Conservation (phyloP, 1,139 yeast species). For the Diutina pseudorugosa region DNA sequence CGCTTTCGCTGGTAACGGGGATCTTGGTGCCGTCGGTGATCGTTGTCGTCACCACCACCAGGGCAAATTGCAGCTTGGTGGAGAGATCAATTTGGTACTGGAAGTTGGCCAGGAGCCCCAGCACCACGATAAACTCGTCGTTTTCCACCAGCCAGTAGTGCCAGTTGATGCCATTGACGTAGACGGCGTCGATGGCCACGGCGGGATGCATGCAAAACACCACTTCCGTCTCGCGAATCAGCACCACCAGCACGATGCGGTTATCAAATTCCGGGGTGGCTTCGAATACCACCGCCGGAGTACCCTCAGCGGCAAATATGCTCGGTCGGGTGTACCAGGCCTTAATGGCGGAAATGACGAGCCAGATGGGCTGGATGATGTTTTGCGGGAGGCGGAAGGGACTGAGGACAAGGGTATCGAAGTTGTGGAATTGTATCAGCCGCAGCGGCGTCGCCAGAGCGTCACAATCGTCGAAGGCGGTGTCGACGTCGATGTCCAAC, state of each 20-base stretch:
- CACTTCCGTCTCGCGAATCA: background rate
- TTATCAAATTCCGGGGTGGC: background rate
- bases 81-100: constrained; percentile 1
- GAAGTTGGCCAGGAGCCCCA: constrained; percentile 1
- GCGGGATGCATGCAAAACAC: background rate
- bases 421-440: background rate
- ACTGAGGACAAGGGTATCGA: constrained; percentile 1
- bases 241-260: background rate
- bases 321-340: background rate
- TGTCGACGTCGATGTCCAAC: constrained; percentile 1
- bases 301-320: background rate
- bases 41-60: constrained; percentile 1
- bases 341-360: background rate
- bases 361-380: constrained; percentile 1
- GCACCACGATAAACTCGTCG: background rate
- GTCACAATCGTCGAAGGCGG: background rate
- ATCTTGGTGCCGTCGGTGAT: background rate
- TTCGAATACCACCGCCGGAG: background rate
- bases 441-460: background rate
- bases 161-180: constrained; percentile 2
- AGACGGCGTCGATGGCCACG: background rate
- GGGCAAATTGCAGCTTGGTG: background rate
- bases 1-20: background rate
- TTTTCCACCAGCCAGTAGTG: background rate
- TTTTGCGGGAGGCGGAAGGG: background rate